Percentiles rank a stretch among this genome's conserved stretches.
These are phyloP conservation scores for Trametes punicea DNA, from an alignment of 768 basidiomycete genomes.

Conservation along the genomic window DNA sequence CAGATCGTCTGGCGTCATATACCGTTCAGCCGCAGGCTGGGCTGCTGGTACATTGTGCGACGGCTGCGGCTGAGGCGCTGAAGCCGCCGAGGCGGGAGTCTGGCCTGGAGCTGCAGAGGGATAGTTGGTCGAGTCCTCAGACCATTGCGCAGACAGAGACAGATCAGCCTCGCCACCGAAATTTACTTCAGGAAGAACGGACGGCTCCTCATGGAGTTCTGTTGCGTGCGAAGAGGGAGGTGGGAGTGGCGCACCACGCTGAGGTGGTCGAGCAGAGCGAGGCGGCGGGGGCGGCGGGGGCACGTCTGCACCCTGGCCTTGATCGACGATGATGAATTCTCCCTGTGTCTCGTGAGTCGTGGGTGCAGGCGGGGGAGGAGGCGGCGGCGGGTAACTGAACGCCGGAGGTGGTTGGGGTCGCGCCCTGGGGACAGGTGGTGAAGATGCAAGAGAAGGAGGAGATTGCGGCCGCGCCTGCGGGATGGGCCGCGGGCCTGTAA, in stretches of 20 bases:
- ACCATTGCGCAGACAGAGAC: conserved; percentile 53
- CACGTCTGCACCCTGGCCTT: conserved; percentile 30
- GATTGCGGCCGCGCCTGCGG: conserved; percentile 12
- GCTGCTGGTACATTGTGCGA: not conserved
- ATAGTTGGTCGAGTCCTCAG: conserved; percentile 49
- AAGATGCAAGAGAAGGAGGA: conserved; percentile 26
- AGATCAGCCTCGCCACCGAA: conserved; percentile 49
- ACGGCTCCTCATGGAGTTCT: conserved; percentile 60
- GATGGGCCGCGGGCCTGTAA: conserved; percentile 18
- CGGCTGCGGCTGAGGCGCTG: not conserved
- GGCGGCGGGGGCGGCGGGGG: conserved; percentile 48
- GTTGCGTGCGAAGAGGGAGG: conserved; percentile 36
- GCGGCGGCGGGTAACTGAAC: conserved; percentile 21
- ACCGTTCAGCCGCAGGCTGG: conserved; percentile 16
- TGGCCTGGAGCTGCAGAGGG: conserved; percentile 32
- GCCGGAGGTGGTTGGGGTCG: conserved; percentile 12
- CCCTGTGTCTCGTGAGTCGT: conserved; percentile 21
- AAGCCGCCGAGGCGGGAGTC: not conserved
- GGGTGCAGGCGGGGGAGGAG: conserved; percentile 27
- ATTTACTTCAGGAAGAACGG: conserved; percentile 54
- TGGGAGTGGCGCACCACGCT: conserved; percentile 36
- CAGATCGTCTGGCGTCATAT: conserved; percentile 60
- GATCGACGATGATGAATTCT: conserved; percentile 35
- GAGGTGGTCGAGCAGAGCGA: conserved; percentile 28
- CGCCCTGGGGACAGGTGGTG: conserved; percentile 22